Evolutionary conservation across 2,329 filamentous ascomycete genomes (phyloP).

Genomic region (Neocatenulostroma microsporum): DNA sequence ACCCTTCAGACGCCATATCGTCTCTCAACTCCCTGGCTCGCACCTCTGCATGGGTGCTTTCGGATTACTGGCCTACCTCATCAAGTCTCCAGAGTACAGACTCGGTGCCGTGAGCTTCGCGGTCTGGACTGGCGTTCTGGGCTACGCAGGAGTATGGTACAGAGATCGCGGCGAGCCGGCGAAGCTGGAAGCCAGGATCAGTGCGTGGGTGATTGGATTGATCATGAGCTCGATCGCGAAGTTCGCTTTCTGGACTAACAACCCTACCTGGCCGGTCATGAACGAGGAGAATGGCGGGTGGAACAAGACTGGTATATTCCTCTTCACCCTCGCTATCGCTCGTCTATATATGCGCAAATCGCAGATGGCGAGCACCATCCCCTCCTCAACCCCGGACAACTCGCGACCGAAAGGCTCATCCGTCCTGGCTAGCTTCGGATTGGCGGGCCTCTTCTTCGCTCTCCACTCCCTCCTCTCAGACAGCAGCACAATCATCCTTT

Average conservation of each 20-base stretch:
- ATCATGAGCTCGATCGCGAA: conserved; percentile 82
- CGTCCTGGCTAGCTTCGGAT: conserved; percentile 63
- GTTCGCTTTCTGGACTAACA: conserved; percentile 89
- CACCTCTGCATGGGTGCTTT: conserved; percentile 70
- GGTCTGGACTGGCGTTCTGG: conserved; percentile 69
- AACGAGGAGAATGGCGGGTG: conserved; percentile 82
- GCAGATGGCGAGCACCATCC: conserved; percentile 37
- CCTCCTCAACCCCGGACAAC: conserved; percentile 39
- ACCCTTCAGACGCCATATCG: conserved; percentile 58
- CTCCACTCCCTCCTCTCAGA: conserved; percentile 91
- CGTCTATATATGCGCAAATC: conserved; percentile 62
- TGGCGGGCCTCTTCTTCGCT: conserved; percentile 79
- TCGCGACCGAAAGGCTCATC: conserved; percentile 57
- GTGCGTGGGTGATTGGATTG: conserved; percentile 73
- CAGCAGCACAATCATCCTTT: conserved; percentile 96
- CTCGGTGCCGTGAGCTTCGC: conserved; percentile 76
- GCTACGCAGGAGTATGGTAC: conserved; percentile 76
- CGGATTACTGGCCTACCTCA: conserved; percentile 71
- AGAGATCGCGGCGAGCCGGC: conserved; percentile 66
- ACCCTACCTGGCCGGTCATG: conserved; percentile 94
- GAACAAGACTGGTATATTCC: conserved; percentile 72
- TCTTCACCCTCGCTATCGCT: conserved; percentile 68
- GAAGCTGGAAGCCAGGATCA: conserved; percentile 73
- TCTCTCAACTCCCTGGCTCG: conserved; percentile 55
- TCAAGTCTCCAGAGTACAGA: conserved; percentile 63